Conservation (phyloP, 2,329 filamentous ascomycete species). For the Cladobotryum mycophilum region DNA sequence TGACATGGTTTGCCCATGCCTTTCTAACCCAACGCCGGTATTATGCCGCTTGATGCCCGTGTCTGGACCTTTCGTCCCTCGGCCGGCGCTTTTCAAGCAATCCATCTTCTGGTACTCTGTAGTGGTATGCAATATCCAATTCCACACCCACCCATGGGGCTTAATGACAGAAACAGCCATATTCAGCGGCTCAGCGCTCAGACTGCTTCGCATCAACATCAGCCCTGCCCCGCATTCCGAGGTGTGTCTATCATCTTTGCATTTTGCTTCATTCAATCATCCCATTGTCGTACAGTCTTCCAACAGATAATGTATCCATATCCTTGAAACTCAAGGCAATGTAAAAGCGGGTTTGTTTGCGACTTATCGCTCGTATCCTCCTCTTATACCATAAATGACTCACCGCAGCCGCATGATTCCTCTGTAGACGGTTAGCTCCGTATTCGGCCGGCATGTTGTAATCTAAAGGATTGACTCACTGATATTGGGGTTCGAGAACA, state of each 20-base stretch:
- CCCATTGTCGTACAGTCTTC: no score
- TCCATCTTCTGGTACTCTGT: background rate
- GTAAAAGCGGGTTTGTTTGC: background rate
- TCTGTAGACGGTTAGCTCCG: slow-evolving; percentile 46
- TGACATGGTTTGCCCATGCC: slow-evolving; percentile 1
- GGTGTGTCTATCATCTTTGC: no score
- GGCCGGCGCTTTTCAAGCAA: background rate
- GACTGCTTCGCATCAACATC: no score
- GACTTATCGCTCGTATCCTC: background rate
- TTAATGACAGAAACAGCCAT: no score
- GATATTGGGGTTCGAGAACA: slow-evolving; percentile 96
- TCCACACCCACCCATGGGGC: no score
- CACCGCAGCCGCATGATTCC: slow-evolving; percentile 92
- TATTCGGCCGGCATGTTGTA: slow-evolving; percentile 24
- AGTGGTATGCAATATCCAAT: no score
- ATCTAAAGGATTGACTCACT: slow-evolving; percentile 56
- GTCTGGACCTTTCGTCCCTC: background rate
- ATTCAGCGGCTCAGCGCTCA: no score
- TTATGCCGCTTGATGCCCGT: slow-evolving; percentile 5
- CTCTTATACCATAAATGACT: slow-evolving; percentile 79
- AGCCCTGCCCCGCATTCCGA: no score
- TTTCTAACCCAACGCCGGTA: slow-evolving; percentile 10
- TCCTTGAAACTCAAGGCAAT: no score
- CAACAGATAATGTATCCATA: no score
- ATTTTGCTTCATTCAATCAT: no score